phyloP scores from a whole-genome alignment of 2,329 filamentous ascomycete species.

The Zalaria obscura region DNA sequence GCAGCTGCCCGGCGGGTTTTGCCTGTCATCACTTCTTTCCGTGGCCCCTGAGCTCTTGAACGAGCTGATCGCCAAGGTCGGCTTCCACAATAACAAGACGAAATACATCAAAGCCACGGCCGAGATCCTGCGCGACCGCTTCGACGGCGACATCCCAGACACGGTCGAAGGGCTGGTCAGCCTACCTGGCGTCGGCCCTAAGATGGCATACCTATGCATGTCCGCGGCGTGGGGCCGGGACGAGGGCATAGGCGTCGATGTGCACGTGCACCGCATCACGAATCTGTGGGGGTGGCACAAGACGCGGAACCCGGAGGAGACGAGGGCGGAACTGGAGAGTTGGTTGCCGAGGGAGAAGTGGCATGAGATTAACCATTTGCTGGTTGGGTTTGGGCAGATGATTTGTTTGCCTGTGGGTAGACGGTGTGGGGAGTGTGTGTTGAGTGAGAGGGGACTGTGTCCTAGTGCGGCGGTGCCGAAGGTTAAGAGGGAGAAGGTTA shows the following conservation, averaged over 20 bases:
- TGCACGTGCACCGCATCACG: conserved; percentile 88
- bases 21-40: conserved; percentile 61
- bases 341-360: conserved; percentile 79
- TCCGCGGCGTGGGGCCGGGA: conserved; percentile 57
- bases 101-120: conserved; percentile 61
- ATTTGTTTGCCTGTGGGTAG: conserved; percentile 69
- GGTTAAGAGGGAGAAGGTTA: conserved; percentile 39
- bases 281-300: conserved; percentile 89
- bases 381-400: conserved; percentile 80
- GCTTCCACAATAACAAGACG: conserved; percentile 94
- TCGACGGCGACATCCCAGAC: conserved; percentile 63
- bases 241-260: conserved; percentile 80
- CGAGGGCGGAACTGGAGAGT: conserved; percentile 55
- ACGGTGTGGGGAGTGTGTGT: conserved; percentile 72
- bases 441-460: conserved; percentile 66
- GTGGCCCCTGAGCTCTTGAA: conserved; percentile 55
- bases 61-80: conserved; percentile 66
- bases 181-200: conserved; percentile 79
- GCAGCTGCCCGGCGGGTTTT: conserved; percentile 54
- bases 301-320: conserved; percentile 71
- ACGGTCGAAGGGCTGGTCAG: conserved; percentile 61
- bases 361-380: conserved; percentile 82
- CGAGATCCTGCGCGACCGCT: conserved; percentile 55
- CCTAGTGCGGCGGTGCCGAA: conserved; percentile 30
- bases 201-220: conserved; percentile 87